These are phyloP conservation scores for Aphanocladium album DNA, from an alignment of 2,329 filamentous ascomycete genomes.

Conservation along the genomic window DNA sequence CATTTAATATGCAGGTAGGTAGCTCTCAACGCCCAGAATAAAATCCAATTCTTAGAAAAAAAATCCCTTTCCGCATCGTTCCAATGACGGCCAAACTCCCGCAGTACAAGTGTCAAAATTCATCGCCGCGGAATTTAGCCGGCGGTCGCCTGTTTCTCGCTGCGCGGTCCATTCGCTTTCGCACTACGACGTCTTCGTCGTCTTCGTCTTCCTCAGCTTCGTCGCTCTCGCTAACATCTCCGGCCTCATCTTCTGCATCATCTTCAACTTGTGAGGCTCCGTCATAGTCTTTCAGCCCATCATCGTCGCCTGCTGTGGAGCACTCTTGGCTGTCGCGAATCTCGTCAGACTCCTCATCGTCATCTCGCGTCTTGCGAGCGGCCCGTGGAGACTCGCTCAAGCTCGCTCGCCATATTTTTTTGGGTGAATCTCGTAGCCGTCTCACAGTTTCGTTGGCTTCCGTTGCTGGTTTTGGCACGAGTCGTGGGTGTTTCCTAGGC, in stretches of 20 bases:
- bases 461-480: constrained; percentile 16
- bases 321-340: constrained; percentile 24
- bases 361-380: background rate
- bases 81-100: constrained; percentile 1
- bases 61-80: background rate
- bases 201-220: constrained; percentile 19
- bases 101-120: constrained; percentile 18
- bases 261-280: background rate
- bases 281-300: background rate
- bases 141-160: constrained; percentile 29
- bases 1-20: background rate
- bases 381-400: background rate
- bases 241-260: background rate
- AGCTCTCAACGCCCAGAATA: background rate
- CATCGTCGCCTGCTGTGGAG: constrained; percentile 7
- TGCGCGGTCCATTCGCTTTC: constrained; percentile 23
- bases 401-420: background rate
- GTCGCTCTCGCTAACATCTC: background rate
- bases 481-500: constrained; percentile 34
- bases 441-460: background rate
- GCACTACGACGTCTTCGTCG: constrained; percentile 27
- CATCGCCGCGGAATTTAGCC: constrained; percentile 32
- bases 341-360: constrained; percentile 15
- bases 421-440: background rate
- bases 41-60: background rate